Evolutionary conservation across 2,329 filamentous ascomycete genomes (phyloP).

Genomic region (Ascochyta rabiei): DNA sequence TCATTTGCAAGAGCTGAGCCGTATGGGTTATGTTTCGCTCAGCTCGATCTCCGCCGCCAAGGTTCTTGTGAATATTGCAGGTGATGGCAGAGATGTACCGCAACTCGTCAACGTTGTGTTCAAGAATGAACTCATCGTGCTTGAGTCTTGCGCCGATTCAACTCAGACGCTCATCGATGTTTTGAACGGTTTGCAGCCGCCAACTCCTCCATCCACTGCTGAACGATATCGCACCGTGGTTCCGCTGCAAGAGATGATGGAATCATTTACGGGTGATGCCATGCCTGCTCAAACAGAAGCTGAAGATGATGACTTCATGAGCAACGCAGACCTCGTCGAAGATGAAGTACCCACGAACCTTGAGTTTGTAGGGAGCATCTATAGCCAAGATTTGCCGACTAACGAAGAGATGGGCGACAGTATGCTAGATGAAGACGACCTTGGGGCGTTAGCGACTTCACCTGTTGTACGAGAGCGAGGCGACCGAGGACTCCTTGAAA

Average conservation of each 20-base stretch:
- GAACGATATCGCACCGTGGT: conserved; percentile 88
- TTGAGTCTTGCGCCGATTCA: conserved; percentile 96
- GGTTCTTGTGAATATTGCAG: conserved; percentile 65
- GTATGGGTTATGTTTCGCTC: conserved; percentile 81
- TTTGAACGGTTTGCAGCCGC: conserved; percentile 80
- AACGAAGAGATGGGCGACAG: conserved; percentile 52
- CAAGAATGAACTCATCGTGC: conserved; percentile 81
- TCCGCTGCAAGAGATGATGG: conserved; percentile 84
- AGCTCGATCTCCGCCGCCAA: conserved; percentile 86
- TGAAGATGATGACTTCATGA: conserved; percentile 53
- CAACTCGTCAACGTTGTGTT: conserved; percentile 80
- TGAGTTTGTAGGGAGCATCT: conserved; percentile 63
- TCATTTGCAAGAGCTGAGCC: conserved; percentile 59
- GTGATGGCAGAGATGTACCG: conserved; percentile 62
- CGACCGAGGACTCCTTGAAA: conserved; percentile 52
- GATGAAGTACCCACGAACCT: conserved; percentile 50
- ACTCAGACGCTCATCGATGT: conserved; percentile 88
- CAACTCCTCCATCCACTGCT: conserved; percentile 79
- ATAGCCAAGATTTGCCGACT: conserved; percentile 52
- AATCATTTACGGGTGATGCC: conserved; percentile 87
- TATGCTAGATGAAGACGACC: conserved; percentile 50
- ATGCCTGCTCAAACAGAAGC: conserved; percentile 68
- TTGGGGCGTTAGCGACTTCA: conserved; percentile 43
- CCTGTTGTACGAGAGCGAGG: conserved; percentile 40
- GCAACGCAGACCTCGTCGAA: conserved; percentile 46